A percentile compares a stretch with the other conserved stretches of the same genome.
Conservation (phyloP, 345 rosid species). For the Pistacia vera region DNA sequence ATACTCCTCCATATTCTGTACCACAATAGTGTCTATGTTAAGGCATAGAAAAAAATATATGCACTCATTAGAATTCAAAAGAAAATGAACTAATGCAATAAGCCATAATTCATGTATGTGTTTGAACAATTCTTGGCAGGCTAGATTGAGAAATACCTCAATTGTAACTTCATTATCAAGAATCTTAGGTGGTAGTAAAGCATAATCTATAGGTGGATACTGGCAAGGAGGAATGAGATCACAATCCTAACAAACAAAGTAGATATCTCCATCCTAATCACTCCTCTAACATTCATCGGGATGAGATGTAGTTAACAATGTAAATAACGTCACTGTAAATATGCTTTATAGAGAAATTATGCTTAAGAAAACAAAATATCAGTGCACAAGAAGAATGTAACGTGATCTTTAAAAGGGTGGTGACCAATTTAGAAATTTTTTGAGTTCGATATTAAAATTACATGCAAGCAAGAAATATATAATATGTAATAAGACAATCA, state of each 20-base stretch:
- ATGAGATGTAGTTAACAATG: slow-evolving; percentile 31
- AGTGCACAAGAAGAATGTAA: not conserved
- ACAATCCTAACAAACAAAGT: slow-evolving; percentile 45
- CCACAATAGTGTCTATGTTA: not conserved
- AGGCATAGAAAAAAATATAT: not conserved
- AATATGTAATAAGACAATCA: not conserved
- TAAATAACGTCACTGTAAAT: not conserved
- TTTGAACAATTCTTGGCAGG: not conserved
- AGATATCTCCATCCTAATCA: not conserved
- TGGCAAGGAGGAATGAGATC: slow-evolving; percentile 29
- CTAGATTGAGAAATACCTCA: slow-evolving; percentile 23
- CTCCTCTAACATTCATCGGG: slow-evolving; percentile 26
- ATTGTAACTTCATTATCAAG: slow-evolving; percentile 34
- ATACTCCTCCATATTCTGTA: slow-evolving; percentile 54
- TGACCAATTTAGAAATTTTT: not conserved
- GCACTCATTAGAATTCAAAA: not conserved
- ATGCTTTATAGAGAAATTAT: not conserved
- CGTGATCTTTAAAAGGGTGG: not conserved
- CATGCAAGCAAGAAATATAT: not conserved
- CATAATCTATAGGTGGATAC: slow-evolving; percentile 37
- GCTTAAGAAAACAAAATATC: not conserved
- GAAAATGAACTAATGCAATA: too few species aligned
- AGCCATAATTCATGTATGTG: too few species aligned
- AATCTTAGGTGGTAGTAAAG: not conserved
- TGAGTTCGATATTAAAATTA: too few species aligned